Conservation (phyloP, 257 asterid genomes). For the Penstemon barbatus region DNA sequence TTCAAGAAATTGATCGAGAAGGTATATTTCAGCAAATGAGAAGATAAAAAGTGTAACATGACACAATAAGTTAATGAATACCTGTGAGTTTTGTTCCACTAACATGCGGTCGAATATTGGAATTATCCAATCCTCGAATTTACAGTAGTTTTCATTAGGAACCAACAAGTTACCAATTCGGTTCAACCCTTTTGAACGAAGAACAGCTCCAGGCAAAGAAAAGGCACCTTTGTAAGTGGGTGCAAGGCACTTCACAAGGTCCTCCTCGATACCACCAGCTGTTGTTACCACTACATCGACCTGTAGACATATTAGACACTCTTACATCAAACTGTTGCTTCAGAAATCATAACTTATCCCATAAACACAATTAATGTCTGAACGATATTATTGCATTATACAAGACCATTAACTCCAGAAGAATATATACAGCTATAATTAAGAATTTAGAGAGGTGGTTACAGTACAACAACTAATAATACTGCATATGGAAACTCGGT, state of each 20-base stretch:
- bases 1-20: conserved; percentile 14
- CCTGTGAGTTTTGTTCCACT: conserved; percentile 72
- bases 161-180: conserved; percentile 91
- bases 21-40: conserved; percentile 3
- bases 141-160: conserved; percentile 93
- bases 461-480: neutral
- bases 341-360: conserved; percentile 14
- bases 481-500: neutral
- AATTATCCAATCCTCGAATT: conserved; percentile 94
- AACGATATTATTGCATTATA: neutral
- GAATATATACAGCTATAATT: neutral
- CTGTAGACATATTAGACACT: conserved; percentile 40
- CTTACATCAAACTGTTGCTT: neutral
- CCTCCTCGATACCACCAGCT: conserved; percentile 99
- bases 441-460: neutral
- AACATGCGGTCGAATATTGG: conserved; percentile 88
- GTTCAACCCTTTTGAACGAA: conserved; percentile 86
- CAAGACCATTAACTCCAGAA: neutral
- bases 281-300: conserved; percentile 94
- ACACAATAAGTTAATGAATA: conserved; percentile 23
- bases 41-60: neutral
- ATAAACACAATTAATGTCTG: neutral
- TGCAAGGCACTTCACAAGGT: conserved; percentile 93
- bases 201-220: conserved; percentile 76
- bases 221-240: conserved; percentile 85